Percentiles rank a stretch among this genome's conserved stretches.
Conservation (phyloP, 345 rosid genomes). For the Eucalyptus curtisii region DNA sequence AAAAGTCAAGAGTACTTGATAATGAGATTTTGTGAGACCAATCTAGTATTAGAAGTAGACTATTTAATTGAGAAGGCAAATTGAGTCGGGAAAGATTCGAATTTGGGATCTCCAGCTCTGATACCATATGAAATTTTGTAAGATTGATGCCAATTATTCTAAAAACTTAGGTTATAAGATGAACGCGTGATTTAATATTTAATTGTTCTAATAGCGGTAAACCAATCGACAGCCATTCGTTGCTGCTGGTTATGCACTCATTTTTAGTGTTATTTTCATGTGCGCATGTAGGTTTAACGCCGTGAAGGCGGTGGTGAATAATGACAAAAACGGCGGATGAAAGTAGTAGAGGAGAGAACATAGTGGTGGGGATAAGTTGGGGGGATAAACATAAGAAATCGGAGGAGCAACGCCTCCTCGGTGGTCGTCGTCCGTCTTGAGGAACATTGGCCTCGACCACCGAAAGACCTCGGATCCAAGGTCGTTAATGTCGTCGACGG, state of each 20-base stretch:
- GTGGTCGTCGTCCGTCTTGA: neutral
- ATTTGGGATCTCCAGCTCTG: accelerated
- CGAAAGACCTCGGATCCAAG: neutral
- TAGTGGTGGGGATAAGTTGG: neutral
- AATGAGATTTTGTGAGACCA: neutral
- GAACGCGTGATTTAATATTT: too few species aligned
- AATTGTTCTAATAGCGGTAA: neutral
- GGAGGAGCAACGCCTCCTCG: neutral
- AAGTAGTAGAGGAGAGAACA: neutral
- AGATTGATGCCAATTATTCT: accelerated
- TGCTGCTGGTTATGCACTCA: neutral
- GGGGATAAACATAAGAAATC: neutral
- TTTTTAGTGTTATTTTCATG: neutral
- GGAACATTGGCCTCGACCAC: neutral
- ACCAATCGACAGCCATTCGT: neutral
- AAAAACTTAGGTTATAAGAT: too few species aligned
- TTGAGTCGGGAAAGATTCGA: too few species aligned
- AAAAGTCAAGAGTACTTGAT: neutral
- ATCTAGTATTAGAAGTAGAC: too few species aligned
- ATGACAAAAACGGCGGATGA: neutral
- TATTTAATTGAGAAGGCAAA: too few species aligned
- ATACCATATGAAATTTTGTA: too few species aligned
- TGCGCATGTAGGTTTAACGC: neutral
- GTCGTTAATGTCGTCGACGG: too few species aligned
- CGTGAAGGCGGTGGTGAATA: neutral